Evolutionary conservation across 306 rosid species (phyloP), one percentile per base, ranked within the genome.

Genomic region (Citrullus amarus): DNA sequence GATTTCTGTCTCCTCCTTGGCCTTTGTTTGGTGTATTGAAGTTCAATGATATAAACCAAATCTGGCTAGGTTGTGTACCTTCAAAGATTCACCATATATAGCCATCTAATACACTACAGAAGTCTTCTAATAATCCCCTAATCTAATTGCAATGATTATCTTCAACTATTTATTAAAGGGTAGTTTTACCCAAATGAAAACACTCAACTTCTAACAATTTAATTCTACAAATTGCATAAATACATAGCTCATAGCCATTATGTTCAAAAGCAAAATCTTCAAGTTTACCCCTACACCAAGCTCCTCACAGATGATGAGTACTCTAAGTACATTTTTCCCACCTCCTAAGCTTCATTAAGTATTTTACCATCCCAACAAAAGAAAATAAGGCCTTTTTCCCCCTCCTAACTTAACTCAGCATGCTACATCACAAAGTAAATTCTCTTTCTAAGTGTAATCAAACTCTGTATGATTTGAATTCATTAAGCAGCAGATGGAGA

Each of bases 401-500:
- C 55, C 56, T 44, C 75, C 36, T 20, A 20, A 69, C 76, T 22
- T 8, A 70, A 46, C 56, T 70, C 57, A 22, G 28, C 50, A 70
- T 22, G 56, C 57, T 70, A 46, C 57, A 70, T 14, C 18, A 68
- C 10, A 43, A 44, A 25, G 56, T 69, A 44, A 68, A 1, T 18
- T 41, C 6, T 16, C 3, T 70, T 44, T 22, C 38, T 25, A 22
- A 67, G 20, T 38, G 73, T 38, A 66, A 38, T 0, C 51, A 16
- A 2, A 2, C 17, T 44, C 8, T 44, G n/a, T 46, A 43, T 20
- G 38, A 22, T 48, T 46, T 15, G 15, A 50, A 70, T 46, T 67
- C 85, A 88, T 15, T 80, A 80, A 22, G 91, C 88, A 46, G 48
- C 78, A 83, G 80, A 87, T 61, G 88, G 85, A 76, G 92, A 84